A percentile compares a stretch with the other conserved stretches of the same genome.
Evolutionary conservation across 345 rosid species (phyloP).

Genomic region (Carallia brachiata): DNA sequence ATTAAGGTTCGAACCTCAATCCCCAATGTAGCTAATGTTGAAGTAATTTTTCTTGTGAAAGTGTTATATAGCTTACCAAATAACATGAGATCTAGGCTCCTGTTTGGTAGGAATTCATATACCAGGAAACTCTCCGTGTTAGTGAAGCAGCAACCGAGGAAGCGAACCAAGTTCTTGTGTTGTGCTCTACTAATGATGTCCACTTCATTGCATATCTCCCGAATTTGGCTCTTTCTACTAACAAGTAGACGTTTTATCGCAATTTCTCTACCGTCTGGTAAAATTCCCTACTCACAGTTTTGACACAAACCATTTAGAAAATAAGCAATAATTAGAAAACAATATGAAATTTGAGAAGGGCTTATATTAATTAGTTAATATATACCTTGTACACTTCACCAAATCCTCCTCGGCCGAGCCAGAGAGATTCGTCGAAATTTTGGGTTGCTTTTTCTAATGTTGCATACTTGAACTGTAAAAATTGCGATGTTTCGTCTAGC

Average conservation of each 20-base stretch:
- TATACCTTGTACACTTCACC: constrained; percentile 56
- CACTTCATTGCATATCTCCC: constrained; percentile 51
- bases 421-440: constrained; percentile 35
- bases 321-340: neutral
- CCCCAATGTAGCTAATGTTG: no score
- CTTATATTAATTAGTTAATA: neutral
- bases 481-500: constrained; percentile 24
- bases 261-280: constrained; percentile 67
- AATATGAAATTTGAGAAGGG: neutral
- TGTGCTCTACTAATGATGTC: constrained; percentile 53
- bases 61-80: constrained; percentile 39
- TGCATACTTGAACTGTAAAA: constrained; percentile 50
- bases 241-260: constrained; percentile 54
- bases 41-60: neutral
- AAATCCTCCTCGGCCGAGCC: constrained; percentile 56
- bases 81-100: constrained; percentile 50
- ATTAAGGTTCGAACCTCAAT: no score
- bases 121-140: constrained; percentile 48
- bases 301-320: neutral
- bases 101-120: constrained; percentile 53
- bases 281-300: constrained; percentile 42
- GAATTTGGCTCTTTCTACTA: constrained; percentile 23
- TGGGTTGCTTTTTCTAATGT: constrained; percentile 47
- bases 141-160: constrained; percentile 64
- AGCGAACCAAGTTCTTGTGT: constrained; percentile 59